These are phyloP conservation scores for Graphiopsis chlorocephala DNA, from an alignment of 2,329 filamentous ascomycete species.

Conservation along the genomic window DNA sequence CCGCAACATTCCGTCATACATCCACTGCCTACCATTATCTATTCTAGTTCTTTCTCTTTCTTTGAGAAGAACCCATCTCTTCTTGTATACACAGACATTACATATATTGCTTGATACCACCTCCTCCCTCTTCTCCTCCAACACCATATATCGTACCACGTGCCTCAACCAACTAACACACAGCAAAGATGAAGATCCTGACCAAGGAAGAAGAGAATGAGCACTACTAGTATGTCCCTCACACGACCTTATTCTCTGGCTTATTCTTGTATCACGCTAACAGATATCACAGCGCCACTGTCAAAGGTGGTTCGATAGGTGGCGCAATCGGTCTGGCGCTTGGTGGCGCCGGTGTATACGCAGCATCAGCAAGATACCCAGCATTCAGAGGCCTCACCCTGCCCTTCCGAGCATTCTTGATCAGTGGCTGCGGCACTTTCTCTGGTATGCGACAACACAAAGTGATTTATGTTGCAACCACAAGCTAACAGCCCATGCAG, in stretches of 20 bases:
- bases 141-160: not conserved
- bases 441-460: too few species aligned
- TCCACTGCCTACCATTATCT: not conserved
- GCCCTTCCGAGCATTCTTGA: slow-evolving; percentile 87
- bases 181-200: slow-evolving; percentile 77
- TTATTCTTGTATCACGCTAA: slow-evolving; percentile 16
- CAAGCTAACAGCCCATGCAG: slow-evolving; percentile 28
- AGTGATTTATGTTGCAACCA: slow-evolving; percentile 21
- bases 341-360: slow-evolving; percentile 66
- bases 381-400: slow-evolving; percentile 79
- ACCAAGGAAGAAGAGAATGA: slow-evolving; percentile 87
- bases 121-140: not conserved
- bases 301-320: slow-evolving; percentile 76
- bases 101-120: not conserved
- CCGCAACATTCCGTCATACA: slow-evolving; percentile 14
- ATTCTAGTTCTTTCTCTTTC: not conserved
- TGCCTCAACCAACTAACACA: not conserved
- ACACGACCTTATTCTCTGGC: slow-evolving; percentile 10
- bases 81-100: not conserved
- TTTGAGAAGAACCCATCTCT: not conserved
- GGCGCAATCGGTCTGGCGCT: slow-evolving; percentile 64
- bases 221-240: slow-evolving; percentile 66
- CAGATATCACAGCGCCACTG: slow-evolving; percentile 55
- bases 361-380: slow-evolving; percentile 68
- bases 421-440: slow-evolving; percentile 79